Evolutionary conservation across 345 rosid genomes (phyloP), one percentile per base, ranked within the genome.

Genomic region (Murraya paniculata): DNA sequence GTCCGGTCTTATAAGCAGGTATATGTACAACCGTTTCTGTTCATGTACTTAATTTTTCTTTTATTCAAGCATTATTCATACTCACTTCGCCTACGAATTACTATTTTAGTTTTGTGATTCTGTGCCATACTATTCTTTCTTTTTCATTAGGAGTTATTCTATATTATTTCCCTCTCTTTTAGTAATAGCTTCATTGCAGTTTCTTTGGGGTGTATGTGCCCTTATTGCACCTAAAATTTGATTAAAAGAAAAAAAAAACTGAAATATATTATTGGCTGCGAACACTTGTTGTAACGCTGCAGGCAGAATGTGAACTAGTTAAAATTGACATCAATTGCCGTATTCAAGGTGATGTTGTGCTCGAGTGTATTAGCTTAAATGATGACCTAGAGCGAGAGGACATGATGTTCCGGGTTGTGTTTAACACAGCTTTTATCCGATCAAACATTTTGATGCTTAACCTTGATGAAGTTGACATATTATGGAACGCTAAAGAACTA

Each of bases 361-460:
- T 95, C 30, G 99, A 95, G 83, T 93, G 98, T 85, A 87, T 91
- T 81, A 91, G 85, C 89, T 86, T 93, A 83, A 83, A 83, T 61
- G 93, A 89, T 74, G 97, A 92, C 84, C 80, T 89, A 94, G 92
- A 88, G 80, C 85, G 62, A 78, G 98, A 93, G 79, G 86, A 77
- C 77, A 91, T 93, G 92, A 87, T 93, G 89, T 95, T 93, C 81
- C 88, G 96, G 65, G 90, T 85, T 79, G 97, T 92, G 86, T 93
- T 93, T 84, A 95, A 95, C 84, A 92, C 98, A 11, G 94, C 98
- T 69, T 93, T 95, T 84, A 93, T 95, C 67, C 87, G 98, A 83
- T 93, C 99, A 78, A 95, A 95, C 64, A 95, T 95, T 78, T 87
- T 95, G 89, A 95, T 95, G 89, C 94, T 95, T 62, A 95, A 91